Conservation (phyloP, 345 rosid genomes). For the Dipteronia sinensis region DNA sequence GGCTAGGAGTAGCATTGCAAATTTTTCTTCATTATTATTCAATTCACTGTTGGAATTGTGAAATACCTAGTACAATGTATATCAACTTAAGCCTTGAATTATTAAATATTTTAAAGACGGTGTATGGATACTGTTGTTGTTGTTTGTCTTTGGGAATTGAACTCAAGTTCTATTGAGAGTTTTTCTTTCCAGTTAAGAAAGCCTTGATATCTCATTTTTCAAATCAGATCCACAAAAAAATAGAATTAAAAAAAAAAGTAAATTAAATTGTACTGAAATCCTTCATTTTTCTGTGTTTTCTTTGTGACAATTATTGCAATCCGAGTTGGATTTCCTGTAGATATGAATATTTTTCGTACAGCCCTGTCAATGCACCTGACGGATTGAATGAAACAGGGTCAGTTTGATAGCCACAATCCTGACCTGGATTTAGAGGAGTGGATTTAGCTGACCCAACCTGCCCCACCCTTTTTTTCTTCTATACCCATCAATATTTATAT, state of each 20-base stretch:
- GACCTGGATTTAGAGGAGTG: not conserved
- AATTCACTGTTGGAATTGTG: not conserved
- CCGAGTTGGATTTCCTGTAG: not conserved
- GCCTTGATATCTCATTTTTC: not conserved
- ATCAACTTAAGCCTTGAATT: slow-evolving; percentile 4
- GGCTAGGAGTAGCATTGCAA: not conserved
- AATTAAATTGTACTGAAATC: not conserved
- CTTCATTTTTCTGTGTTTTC: not conserved
- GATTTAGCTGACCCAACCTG: not conserved
- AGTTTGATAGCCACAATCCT: not conserved
- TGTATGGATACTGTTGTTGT: not conserved
- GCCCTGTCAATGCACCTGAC: not conserved
- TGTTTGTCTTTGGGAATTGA: not conserved
- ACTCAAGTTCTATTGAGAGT: not conserved
- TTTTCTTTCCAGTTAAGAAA: not conserved
- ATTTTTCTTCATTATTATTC: slow-evolving; percentile 2
- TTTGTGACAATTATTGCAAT: not conserved
- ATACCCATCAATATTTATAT: not conserved
- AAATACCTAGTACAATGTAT: not conserved
- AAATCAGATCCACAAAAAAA: not conserved
- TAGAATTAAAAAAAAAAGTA: not conserved
- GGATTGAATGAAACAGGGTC: not conserved
- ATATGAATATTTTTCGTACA: not conserved
- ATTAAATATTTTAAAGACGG: not conserved
- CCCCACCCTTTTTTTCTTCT: not conserved